A percentile compares a stretch with the other conserved stretches of the same genome.
phyloP scores from a whole-genome alignment of 192 early-diverging fungal species.

The Chytriomyces hyalinus region DNA sequence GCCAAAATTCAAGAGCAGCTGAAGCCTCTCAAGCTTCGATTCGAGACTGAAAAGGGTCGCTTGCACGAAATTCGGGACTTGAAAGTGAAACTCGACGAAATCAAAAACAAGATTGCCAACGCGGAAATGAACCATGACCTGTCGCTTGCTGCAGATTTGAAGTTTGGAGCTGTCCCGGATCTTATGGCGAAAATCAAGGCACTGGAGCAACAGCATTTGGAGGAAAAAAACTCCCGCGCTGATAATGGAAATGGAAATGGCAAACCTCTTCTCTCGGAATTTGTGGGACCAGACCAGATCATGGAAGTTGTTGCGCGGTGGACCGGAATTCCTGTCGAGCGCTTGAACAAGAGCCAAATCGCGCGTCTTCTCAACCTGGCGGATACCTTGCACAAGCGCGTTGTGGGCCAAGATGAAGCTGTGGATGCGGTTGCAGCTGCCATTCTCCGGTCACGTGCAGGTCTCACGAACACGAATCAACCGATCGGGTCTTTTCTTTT shows the following conservation, averaged over 20 bases:
- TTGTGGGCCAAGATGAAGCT: conserved; percentile 92
- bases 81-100: conserved; percentile 85
- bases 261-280: conserved; percentile 72
- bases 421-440: conserved; percentile 92
- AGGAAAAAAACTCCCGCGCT: conserved; percentile 66
- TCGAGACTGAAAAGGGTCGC: conserved; percentile 83
- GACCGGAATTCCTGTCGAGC: conserved; percentile 96
- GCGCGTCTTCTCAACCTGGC: conserved; percentile 83
- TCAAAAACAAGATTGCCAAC: conserved; percentile 82
- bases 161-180: conserved; percentile 94
- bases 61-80: conserved; percentile 87
- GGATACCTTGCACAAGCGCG: conserved; percentile 78
- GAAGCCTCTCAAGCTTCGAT: conserved; percentile 84
- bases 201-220: conserved; percentile 70
- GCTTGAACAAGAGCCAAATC: conserved; percentile 83
- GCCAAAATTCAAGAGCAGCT: conserved; percentile 82
- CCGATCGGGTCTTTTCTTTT: conserved; percentile 94
- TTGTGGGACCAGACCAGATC: conserved; percentile 90
- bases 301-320: conserved; percentile 92
- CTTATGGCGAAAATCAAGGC: conserved; percentile 74
- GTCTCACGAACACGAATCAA: conserved; percentile 72
- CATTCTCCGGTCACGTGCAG: conserved; percentile 87
- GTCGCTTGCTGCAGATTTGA: conserved; percentile 87
- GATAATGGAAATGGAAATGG: conserved; percentile 46
- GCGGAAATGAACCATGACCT: conserved; percentile 86